A percentile compares a stretch with the other conserved stretches of the same genome.
phyloP scores from a whole-genome alignment of 1,284 basidiomycete genomes.

The Apiotrichum gracile region DNA sequence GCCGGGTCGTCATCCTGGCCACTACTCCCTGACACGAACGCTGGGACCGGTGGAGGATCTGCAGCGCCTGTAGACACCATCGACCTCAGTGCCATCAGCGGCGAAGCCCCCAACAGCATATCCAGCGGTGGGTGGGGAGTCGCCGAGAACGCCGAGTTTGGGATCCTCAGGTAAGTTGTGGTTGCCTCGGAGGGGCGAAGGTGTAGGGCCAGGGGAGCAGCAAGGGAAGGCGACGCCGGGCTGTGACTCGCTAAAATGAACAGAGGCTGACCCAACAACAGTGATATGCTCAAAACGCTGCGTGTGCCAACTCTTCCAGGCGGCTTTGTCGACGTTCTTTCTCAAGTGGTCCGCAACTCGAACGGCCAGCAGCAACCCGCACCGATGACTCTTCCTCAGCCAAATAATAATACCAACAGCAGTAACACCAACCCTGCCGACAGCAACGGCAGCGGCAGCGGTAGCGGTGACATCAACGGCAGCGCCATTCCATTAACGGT shows the following conservation, averaged over 20 bases:
- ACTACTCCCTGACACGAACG: constrained; percentile 29
- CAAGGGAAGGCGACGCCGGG: not conserved
- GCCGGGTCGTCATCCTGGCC: constrained; percentile 29
- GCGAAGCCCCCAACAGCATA: not conserved
- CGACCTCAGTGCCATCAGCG: constrained; percentile 6
- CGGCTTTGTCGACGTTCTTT: constrained; percentile 39
- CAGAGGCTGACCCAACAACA: constrained; percentile 11
- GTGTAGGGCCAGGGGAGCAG: not conserved
- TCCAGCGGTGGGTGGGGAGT: constrained; percentile 9
- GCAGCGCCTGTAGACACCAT: not conserved
- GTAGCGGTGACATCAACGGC: not conserved
- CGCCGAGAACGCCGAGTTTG: constrained; percentile 15
- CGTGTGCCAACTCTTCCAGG: constrained; percentile 42
- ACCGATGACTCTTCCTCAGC: not conserved
- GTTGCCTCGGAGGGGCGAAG: not conserved
- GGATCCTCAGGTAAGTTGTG: constrained; percentile 7
- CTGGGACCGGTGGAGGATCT: not conserved
- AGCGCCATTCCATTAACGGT: not conserved
- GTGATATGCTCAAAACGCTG: constrained; percentile 43
- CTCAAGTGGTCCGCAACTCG: constrained; percentile 17
- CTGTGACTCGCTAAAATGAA: not conserved
- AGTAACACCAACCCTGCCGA: not conserved
- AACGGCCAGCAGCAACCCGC: not conserved
- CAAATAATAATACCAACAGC: not conserved
- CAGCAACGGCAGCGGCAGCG: constrained; percentile 3